These are phyloP conservation scores for Roridomyces roridus DNA, from an alignment of 768 basidiomycete species.

Conservation along the genomic window DNA sequence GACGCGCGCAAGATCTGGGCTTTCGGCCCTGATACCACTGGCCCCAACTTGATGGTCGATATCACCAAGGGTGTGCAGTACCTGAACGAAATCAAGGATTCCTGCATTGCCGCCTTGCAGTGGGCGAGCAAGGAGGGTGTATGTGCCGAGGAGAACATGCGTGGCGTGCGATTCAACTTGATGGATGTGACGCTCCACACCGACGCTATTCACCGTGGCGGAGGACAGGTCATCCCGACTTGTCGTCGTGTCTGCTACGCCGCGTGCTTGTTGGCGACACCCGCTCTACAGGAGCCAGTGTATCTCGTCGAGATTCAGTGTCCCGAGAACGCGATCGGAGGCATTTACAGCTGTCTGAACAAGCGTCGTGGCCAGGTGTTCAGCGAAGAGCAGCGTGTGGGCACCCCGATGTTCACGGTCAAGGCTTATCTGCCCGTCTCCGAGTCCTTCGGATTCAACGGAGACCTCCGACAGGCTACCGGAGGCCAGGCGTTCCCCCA, in stretches of 20 bases:
- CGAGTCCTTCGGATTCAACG: conserved; percentile 98
- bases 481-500: conserved; percentile 99
- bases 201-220: conserved; percentile 99
- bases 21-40: conserved; percentile 98
- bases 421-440: conserved; percentile 94
- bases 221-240: conserved; percentile 97
- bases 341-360: conserved; percentile 94
- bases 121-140: conserved; percentile 99
- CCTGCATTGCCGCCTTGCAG: conserved; percentile 98
- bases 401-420: conserved; percentile 99
- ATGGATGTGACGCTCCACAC: conserved; percentile 96
- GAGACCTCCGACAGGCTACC: conserved; percentile 90
- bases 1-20: conserved; percentile 99
- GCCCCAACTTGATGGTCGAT: conserved; percentile 96
- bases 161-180: conserved; percentile 95
- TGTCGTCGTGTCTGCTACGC: conserved; percentile 97
- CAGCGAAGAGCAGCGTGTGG: conserved; percentile 94
- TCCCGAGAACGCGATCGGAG: conserved; percentile 96
- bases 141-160: conserved; percentile 97
- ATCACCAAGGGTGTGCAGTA: conserved; percentile 99
- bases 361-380: conserved; percentile 98
- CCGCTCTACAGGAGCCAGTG: conserved; percentile 94
- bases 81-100: conserved; percentile 99
- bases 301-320: conserved; percentile 99
- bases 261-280: conserved; percentile 89